Conservation (phyloP, 2,329 filamentous ascomycete species). For the Hypoxylon sp. region DNA sequence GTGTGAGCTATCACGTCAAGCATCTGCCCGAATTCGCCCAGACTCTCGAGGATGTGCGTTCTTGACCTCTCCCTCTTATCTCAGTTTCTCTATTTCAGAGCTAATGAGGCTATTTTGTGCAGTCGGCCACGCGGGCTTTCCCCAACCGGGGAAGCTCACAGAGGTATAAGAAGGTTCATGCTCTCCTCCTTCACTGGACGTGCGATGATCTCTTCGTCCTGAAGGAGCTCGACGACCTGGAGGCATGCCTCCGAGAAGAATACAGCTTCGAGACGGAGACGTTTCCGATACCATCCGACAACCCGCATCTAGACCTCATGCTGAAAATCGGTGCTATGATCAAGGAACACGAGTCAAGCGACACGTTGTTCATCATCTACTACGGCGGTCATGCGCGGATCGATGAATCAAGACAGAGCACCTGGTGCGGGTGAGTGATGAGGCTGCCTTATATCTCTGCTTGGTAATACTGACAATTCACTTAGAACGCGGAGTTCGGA, state of each 20-base stretch:
- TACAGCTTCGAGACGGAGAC: constrained; percentile 69
- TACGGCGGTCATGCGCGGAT: constrained; percentile 71
- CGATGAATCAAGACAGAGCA: constrained; percentile 69
- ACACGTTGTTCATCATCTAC: constrained; percentile 69
- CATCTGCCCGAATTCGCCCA: constrained; percentile 66
- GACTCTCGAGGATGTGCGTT: constrained; percentile 66
- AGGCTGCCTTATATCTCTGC: constrained; percentile 1
- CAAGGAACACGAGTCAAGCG: constrained; percentile 66
- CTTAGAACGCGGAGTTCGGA: constrained; percentile 61
- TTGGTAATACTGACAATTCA: constrained; percentile 28
- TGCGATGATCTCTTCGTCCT: constrained; percentile 69
- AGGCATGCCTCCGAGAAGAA: constrained; percentile 65
- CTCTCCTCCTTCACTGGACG: constrained; percentile 67
- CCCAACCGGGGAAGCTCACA: constrained; percentile 67
- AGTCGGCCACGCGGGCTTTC: constrained; percentile 68
- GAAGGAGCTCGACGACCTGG: constrained; percentile 67
- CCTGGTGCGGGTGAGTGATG: constrained; percentile 67
- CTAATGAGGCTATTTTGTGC: constrained; percentile 30
- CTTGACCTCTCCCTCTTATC: constrained; percentile 9
- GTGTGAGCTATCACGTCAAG: constrained; percentile 69
- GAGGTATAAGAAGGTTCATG: constrained; percentile 67
- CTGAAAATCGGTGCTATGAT: constrained; percentile 67
- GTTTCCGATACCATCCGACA: constrained; percentile 69
- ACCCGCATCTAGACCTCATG: constrained; percentile 69
- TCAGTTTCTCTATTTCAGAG: constrained; percentile 13